Evolutionary conservation across 2,329 filamentous ascomycete genomes (phyloP).

Genomic region (Orbilia brochopaga): DNA sequence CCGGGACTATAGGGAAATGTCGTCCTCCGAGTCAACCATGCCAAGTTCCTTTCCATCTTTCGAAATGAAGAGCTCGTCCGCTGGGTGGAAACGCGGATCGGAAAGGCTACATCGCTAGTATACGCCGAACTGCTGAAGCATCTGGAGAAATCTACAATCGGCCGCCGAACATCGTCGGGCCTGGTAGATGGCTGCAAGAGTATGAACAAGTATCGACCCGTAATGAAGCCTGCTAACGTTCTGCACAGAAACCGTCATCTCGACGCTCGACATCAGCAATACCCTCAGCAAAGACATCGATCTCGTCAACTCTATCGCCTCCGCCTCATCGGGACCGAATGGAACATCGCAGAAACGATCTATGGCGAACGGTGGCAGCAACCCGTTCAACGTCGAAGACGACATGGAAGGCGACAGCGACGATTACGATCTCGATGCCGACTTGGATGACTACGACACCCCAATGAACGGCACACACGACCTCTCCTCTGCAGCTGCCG

Average conservation of each 20-base stretch:
- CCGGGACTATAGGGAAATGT: slow-evolving; percentile 67
- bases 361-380: slow-evolving; percentile 56
- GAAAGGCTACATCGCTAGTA: slow-evolving; percentile 75
- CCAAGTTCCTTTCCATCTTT: slow-evolving; percentile 80
- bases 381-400: slow-evolving; percentile 56
- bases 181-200: slow-evolving; percentile 35
- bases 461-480: slow-evolving; percentile 56
- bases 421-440: slow-evolving; percentile 59
- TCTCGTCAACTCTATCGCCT: slow-evolving; percentile 53
- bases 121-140: slow-evolving; percentile 75
- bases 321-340: slow-evolving; percentile 53
- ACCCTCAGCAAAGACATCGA: slow-evolving; percentile 53
- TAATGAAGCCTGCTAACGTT: slow-evolving; percentile 46
- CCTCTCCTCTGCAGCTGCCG: slow-evolving; percentile 23
- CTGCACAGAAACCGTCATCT: slow-evolving; percentile 52
- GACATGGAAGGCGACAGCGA: slow-evolving; percentile 55
- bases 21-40: slow-evolving; percentile 79
- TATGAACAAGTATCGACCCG: slow-evolving; percentile 45
- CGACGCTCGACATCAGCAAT: slow-evolving; percentile 53
- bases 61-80: slow-evolving; percentile 78
- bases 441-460: slow-evolving; percentile 53
- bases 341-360: slow-evolving; percentile 56
- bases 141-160: slow-evolving; percentile 71
- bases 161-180: slow-evolving; percentile 54
- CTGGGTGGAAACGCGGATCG: slow-evolving; percentile 73